Evolutionary conservation across 495 filamentous ascomycete genomes (phyloP).

Genomic region (Penicillium manginii): DNA sequence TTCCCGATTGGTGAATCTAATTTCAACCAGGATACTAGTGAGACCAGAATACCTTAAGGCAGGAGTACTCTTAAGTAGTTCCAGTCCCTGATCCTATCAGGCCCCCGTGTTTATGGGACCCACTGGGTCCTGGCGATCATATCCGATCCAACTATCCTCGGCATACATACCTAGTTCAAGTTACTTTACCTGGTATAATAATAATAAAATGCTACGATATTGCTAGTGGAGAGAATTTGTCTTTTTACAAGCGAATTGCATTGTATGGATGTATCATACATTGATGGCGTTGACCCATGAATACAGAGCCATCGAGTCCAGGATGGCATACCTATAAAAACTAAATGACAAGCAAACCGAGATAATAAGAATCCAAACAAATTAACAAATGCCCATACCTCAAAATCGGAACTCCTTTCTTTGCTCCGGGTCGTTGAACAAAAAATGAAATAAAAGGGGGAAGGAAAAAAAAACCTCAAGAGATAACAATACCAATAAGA

Average conservation of each 20-base stretch:
- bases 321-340: slow-evolving; percentile 12
- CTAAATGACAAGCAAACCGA: slow-evolving; percentile 5
- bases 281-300: slow-evolving; percentile 16
- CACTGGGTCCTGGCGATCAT: background rate
- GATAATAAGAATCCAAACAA: slow-evolving; percentile 3
- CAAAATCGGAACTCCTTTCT: slow-evolving; percentile 17
- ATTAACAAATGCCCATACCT: slow-evolving; percentile 7
- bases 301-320: slow-evolving; percentile 20
- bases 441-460: background rate
- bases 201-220: too few species aligned
- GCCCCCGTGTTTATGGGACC: background rate
- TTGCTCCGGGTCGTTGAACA: slow-evolving; percentile 3
- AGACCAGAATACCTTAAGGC: background rate
- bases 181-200: too few species aligned
- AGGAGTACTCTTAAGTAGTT: too few species aligned
- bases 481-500: background rate
- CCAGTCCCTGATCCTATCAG: too few species aligned
- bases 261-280: slow-evolving; percentile 31
- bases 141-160: too few species aligned
- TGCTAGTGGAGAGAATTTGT: too few species aligned
- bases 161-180: too few species aligned
- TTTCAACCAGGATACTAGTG: background rate
- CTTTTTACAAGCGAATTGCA: background rate
- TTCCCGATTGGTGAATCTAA: background rate
- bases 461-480: background rate